phyloP scores from a whole-genome alignment of 1,284 basidiomycete species.

The Grifola frondosa region DNA sequence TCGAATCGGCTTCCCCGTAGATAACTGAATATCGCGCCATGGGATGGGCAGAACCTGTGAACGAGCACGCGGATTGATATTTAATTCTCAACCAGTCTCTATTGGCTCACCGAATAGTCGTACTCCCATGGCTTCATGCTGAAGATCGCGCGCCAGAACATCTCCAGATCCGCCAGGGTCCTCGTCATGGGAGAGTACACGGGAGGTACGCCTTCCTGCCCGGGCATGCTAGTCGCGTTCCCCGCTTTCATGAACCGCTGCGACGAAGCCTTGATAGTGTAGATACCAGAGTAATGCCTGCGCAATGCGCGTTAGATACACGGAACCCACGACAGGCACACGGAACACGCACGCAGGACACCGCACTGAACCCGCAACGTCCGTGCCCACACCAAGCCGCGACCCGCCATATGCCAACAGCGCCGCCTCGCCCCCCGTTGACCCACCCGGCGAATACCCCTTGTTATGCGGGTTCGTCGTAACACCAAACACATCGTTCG shows the following conservation, averaged over 20 bases:
- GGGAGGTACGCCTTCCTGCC: conserved; percentile 46
- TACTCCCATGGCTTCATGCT: conserved; percentile 61
- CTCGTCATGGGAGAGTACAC: conserved; percentile 34
- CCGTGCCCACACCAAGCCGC: conserved; percentile 72
- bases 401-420: conserved; percentile 69
- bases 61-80: not conserved
- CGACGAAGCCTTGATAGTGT: conserved; percentile 34
- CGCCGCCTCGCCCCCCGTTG: conserved; percentile 71
- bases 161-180: conserved; percentile 33
- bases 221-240: conserved; percentile 49
- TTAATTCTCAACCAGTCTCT: no score
- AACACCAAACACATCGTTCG: conserved; percentile 69
- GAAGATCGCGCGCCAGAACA: conserved; percentile 44
- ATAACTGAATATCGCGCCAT: conserved; percentile 49
- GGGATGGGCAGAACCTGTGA: conserved; percentile 51
- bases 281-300: conserved; percentile 32
- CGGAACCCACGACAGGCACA: not conserved
- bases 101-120: conserved; percentile 53
- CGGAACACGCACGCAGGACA: conserved; percentile 71
- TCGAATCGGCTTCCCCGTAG: conserved; percentile 36
- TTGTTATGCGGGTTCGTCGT: conserved; percentile 65
- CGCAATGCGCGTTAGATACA: not conserved
- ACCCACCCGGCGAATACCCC: conserved; percentile 63
- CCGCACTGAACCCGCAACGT: conserved; percentile 71
- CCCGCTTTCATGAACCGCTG: conserved; percentile 53